Conservation (phyloP, 73 alveolate species). For the Tetrahymena thermophila region DNA sequence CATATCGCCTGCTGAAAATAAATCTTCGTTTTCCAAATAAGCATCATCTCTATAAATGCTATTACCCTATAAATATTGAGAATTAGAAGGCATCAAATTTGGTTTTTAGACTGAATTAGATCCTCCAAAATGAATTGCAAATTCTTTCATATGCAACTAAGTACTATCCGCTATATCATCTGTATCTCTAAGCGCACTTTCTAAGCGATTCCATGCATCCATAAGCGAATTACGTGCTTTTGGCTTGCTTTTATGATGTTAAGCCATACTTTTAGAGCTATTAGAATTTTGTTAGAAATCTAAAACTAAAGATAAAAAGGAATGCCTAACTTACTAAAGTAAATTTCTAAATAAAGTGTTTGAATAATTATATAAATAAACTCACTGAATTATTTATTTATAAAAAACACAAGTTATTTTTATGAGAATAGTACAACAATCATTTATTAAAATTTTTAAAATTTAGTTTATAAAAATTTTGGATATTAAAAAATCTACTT, state of each 20-base stretch:
- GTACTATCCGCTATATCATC: neutral
- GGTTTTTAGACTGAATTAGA: neutral
- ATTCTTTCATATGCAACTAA: neutral
- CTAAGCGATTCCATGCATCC: conserved; percentile 2
- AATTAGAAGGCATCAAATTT: neutral
- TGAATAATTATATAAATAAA: too few relatives aligned
- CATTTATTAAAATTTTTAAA: too few relatives aligned
- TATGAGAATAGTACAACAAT: too few relatives aligned
- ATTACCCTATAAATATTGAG: neutral
- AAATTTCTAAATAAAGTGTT: too few relatives aligned
- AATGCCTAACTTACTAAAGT: neutral
- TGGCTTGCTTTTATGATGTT: neutral
- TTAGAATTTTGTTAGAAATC: neutral
- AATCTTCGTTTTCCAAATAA: neutral
- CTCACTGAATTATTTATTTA: neutral
- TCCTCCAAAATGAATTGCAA: neutral
- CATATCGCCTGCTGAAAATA: neutral
- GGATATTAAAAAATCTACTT: too few relatives aligned
- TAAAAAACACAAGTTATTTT: too few relatives aligned
- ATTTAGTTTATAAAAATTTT: too few relatives aligned
- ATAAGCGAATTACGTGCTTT: neutral
- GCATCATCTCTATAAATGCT: neutral
- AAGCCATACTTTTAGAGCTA: neutral
- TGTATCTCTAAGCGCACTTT: neutral
- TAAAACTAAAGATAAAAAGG: neutral